phyloP scores from a whole-genome alignment of 108 stramenopile species.

The Bacterosira constricta region DNA sequence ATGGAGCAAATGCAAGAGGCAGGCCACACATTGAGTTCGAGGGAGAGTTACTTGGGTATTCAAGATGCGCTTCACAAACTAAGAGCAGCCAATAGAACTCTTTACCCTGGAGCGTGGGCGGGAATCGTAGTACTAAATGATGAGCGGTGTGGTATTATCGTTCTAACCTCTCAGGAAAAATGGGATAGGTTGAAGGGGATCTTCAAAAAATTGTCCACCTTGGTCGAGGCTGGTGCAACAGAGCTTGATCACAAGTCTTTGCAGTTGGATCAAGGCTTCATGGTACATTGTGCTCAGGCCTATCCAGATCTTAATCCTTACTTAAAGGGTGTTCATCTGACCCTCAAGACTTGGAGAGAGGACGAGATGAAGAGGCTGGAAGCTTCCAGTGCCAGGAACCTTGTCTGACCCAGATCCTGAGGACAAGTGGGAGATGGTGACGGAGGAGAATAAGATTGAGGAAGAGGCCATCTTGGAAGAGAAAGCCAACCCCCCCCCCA shows the following conservation, averaged over 20 bases:
- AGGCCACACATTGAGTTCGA: slow-evolving; percentile 11
- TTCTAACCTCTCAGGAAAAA: slow-evolving; percentile 29
- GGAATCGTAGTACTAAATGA: slow-evolving; percentile 1
- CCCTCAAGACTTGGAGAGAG: slow-evolving; percentile 38
- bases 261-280: slow-evolving; percentile 34
- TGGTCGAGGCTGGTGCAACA: too few species aligned
- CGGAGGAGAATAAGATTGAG: too few species aligned
- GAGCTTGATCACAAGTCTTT: too few species aligned
- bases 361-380: slow-evolving; percentile 57
- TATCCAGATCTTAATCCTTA: slow-evolving; percentile 47
- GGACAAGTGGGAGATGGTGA: too few species aligned
- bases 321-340: slow-evolving; percentile 53
- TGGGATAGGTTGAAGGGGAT: slow-evolving; percentile 25
- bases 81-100: slow-evolving; percentile 3
- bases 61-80: slow-evolving; percentile 54
- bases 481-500: too few species aligned
- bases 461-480: too few species aligned
- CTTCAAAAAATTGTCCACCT: slow-evolving; percentile 21
- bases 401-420: too few species aligned
- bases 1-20: slow-evolving; percentile 3
- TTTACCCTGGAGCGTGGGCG: slow-evolving; percentile 33
- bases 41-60: slow-evolving; percentile 30
- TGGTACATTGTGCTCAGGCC: slow-evolving; percentile 42
- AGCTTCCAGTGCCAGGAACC: too few species aligned
- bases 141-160: slow-evolving; percentile 15